Base-by-base conservation (phyloP, 2,329 filamentous ascomycete genomes). In the Rugonectria rugulosa region DNA sequence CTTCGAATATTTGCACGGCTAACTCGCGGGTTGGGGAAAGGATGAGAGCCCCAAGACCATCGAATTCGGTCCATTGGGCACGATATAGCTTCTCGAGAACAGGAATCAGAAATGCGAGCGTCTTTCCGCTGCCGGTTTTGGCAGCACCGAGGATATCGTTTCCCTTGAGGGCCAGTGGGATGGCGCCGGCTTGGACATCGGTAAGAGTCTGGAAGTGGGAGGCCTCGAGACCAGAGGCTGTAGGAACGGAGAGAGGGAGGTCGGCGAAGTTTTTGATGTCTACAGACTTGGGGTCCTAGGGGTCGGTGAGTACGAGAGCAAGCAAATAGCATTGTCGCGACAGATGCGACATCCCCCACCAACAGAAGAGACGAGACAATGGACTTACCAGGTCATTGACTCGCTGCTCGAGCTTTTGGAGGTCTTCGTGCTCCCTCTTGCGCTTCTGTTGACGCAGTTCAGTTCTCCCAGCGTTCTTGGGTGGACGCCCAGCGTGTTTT, bases 71-170 rank as follows among this genome's bases (percentile, higher is more conserved):
- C 88, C 93, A 97, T 81, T 88, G 90, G 52, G 88, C 86, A 46
- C 92, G 88, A 73, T 96, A 95, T 3, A 99, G 83, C 68, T 94
- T 96, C 75, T 99, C 95, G 44, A 99, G 83, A 0, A 98, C 88
- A 1, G 95, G 95, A 3, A 98, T 79, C 7, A 99, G 77, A 72
- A 99, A 99, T 1, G 95, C 91, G 20, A 99, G 81, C 0, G 94
- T 98, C 79, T 98, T 98, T 69, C 94, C 94, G 70, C 91, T 96
- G 46, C 94, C 94, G 0, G 94, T 98, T 76, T 96, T 97, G 34
- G 95, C 95, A 5, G 95, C 95, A 36, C 93, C 95, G 34, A 99
- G 86, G 34, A 99, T 90, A 72, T 99, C 95, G 55, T 81, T 80
- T 53, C 91, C 91, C 73, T 96, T 90, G 60, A 99, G 82, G 8